These are phyloP conservation scores for Hypomyces rosellus DNA, from an alignment of 2,329 filamentous ascomycete species.

Conservation along the genomic window DNA sequence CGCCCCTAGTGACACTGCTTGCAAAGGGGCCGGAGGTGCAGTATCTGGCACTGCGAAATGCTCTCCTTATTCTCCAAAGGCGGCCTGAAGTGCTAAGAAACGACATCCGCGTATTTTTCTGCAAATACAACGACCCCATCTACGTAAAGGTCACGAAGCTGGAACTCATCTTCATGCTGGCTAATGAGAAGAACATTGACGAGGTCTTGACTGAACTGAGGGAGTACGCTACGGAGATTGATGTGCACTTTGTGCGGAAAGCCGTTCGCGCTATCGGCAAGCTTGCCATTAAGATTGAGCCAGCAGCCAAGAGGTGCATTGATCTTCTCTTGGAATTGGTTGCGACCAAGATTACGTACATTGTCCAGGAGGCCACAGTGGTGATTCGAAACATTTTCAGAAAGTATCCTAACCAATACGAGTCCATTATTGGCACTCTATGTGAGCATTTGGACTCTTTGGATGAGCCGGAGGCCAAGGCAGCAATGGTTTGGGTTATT, in stretches of 20 bases:
- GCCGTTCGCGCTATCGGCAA: slow-evolving; percentile 97
- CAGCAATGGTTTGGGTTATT: slow-evolving; percentile 99
- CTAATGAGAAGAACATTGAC: slow-evolving; percentile 89
- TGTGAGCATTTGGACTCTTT: slow-evolving; percentile 95
- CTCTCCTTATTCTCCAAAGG: slow-evolving; percentile 85
- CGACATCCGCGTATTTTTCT: slow-evolving; percentile 98
- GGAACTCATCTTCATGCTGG: slow-evolving; percentile 98
- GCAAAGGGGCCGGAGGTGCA: slow-evolving; percentile 98
- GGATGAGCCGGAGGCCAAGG: slow-evolving; percentile 96
- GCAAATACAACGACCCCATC: slow-evolving; percentile 99
- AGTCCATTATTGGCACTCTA: slow-evolving; percentile 91
- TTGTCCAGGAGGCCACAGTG: slow-evolving; percentile 96
- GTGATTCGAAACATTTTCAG: slow-evolving; percentile 99
- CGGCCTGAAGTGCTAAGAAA: slow-evolving; percentile 90
- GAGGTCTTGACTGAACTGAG: slow-evolving; percentile 90
- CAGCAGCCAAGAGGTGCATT: slow-evolving; percentile 84
- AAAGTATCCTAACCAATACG: slow-evolving; percentile 98
- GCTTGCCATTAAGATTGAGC: slow-evolving; percentile 97
- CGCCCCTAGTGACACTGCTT: slow-evolving; percentile 86
- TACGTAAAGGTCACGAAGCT: slow-evolving; percentile 99
- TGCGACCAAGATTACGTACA: slow-evolving; percentile 96
- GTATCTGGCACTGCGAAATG: slow-evolving; percentile 89
- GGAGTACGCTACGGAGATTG: slow-evolving; percentile 97
- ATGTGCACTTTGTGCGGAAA: slow-evolving; percentile 97
- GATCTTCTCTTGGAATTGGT: slow-evolving; percentile 88